Evolutionary conservation across 1,284 basidiomycete genomes (phyloP).

Genomic region (Microbotryum silenes-acaulis): DNA sequence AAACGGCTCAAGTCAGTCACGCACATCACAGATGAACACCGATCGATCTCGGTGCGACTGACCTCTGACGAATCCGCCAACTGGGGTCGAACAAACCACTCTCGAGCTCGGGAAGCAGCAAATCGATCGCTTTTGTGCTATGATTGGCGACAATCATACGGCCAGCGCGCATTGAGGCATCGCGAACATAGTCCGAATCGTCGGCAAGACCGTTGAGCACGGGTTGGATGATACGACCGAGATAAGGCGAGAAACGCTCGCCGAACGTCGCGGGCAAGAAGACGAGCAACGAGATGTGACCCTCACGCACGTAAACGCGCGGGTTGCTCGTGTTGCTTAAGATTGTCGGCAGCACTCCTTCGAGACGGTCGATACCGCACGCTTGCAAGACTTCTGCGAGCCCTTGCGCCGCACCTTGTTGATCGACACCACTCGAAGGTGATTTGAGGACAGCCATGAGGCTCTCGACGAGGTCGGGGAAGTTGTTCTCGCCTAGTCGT

Average conservation of each 20-base stretch:
- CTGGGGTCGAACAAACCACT: slow-evolving; percentile 87
- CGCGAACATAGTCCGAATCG: slow-evolving; percentile 67
- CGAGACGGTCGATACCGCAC: slow-evolving; percentile 92
- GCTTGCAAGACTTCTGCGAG: slow-evolving; percentile 92
- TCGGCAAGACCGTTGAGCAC: slow-evolving; percentile 90
- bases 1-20: neutral
- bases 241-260: slow-evolving; percentile 86
- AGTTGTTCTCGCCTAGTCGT: slow-evolving; percentile 86
- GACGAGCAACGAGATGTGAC: slow-evolving; percentile 95
- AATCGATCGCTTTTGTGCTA: slow-evolving; percentile 81
- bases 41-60: neutral
- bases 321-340: slow-evolving; percentile 85
- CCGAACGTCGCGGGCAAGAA: slow-evolving; percentile 96
- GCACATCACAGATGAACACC: neutral
- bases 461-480: slow-evolving; percentile 90
- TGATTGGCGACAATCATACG: slow-evolving; percentile 98
- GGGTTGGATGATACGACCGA: slow-evolving; percentile 88
- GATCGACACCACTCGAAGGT: slow-evolving; percentile 92
- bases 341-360: slow-evolving; percentile 88
- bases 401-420: slow-evolving; percentile 90
- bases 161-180: slow-evolving; percentile 94
- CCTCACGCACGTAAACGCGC: slow-evolving; percentile 86
- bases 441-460: slow-evolving; percentile 83
- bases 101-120: slow-evolving; percentile 90
- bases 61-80: slow-evolving; percentile 84